phyloP scores from a whole-genome alignment of 2,329 filamentous ascomycete genomes.

The Claviceps fusiformis region DNA sequence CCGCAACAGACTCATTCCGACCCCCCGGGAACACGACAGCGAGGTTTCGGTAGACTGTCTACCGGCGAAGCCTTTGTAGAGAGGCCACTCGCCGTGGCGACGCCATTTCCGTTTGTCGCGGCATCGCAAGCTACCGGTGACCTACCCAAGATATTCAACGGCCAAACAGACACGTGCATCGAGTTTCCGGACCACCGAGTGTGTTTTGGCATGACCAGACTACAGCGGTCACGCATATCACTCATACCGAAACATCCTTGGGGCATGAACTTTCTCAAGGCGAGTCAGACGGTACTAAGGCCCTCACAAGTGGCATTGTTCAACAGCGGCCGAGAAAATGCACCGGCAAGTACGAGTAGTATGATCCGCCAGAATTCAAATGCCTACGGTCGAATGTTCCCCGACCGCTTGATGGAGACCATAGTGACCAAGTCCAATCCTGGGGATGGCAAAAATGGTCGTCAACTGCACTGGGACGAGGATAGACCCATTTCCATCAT shows the following conservation, averaged over 20 bases:
- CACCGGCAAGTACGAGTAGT: neutral
- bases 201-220: slow-evolving; percentile 23
- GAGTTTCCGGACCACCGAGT: slow-evolving; percentile 54
- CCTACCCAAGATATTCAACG: slow-evolving; percentile 50
- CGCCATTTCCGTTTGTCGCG: slow-evolving; percentile 46
- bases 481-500: slow-evolving; percentile 47
- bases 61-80: slow-evolving; percentile 48
- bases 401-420: slow-evolving; percentile 43
- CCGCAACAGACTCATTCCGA: slow-evolving; percentile 52
- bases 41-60: slow-evolving; percentile 40
- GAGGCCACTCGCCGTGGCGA: slow-evolving; percentile 26
- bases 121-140: slow-evolving; percentile 41
- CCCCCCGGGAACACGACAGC: slow-evolving; percentile 19
- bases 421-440: slow-evolving; percentile 42
- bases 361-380: slow-evolving; percentile 17
- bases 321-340: neutral
- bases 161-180: slow-evolving; percentile 46
- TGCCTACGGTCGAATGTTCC: slow-evolving; percentile 40
- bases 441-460: slow-evolving; percentile 41
- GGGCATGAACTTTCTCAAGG: slow-evolving; percentile 36
- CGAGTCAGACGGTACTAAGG: slow-evolving; percentile 29
- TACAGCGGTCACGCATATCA: slow-evolving; percentile 32
- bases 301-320: slow-evolving; percentile 9
- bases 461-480: slow-evolving; percentile 51
- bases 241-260: slow-evolving; percentile 46